A percentile compares a stretch with the other conserved stretches of the same genome.
These are phyloP conservation scores for Zymoseptoria ardabiliae DNA, from an alignment of 2,329 filamentous ascomycete genomes.

Conservation along the genomic window DNA sequence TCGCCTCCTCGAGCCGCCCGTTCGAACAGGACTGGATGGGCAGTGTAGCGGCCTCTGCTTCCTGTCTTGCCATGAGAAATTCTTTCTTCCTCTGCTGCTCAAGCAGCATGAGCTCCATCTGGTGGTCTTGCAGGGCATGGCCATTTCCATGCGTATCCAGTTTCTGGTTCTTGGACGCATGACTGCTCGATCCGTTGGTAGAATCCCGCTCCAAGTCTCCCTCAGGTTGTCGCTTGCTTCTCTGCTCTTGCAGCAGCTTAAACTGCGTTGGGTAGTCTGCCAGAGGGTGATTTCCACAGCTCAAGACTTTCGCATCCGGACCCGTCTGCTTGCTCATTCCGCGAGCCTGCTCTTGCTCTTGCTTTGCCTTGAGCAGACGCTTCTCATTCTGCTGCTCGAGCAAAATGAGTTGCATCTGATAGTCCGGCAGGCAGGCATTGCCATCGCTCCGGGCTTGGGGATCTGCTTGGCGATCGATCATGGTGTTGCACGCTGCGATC, in stretches of 20 bases:
- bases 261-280: not conserved
- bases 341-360: no score
- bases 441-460: no score
- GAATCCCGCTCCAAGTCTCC: not conserved
- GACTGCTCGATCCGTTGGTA: not conserved
- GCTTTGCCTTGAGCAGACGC: not conserved
- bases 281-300: no score
- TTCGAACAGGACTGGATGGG: not conserved
- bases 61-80: not conserved
- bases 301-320: no score
- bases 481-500: slow-evolving; percentile 9
- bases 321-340: no score
- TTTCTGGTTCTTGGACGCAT: not conserved
- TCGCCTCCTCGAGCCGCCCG: no score
- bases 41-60: not conserved
- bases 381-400: slow-evolving; percentile 43
- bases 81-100: not conserved
- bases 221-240: not conserved
- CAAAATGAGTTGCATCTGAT: slow-evolving; percentile 77
- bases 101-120: not conserved
- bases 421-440: slow-evolving; percentile 60
- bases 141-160: not conserved
- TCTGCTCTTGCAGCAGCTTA: not conserved
- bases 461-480: not conserved
- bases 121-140: not conserved